A percentile compares a stretch with the other conserved stretches of the same genome.
Evolutionary conservation across 139 green algal genomes (phyloP).

Genomic region (Chlamydomonas sphaeroides): DNA sequence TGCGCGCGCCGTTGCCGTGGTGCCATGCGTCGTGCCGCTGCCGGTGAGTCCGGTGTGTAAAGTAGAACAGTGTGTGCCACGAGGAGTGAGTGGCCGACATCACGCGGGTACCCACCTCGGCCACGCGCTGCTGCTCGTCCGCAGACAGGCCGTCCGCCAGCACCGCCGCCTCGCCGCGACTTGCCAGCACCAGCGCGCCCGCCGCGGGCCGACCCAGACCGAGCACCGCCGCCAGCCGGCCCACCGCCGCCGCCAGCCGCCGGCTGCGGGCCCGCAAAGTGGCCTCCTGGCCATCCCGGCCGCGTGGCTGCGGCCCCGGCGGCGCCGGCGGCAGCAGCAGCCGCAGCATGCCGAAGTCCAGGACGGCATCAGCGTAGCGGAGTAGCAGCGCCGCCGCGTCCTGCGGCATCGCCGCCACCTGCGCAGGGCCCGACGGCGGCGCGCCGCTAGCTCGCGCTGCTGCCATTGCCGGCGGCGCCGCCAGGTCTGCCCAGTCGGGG

Average conservation of each 20-base stretch:
- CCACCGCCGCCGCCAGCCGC: neutral
- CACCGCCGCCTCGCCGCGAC: neutral
- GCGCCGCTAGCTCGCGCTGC: neutral
- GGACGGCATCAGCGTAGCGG: neutral
- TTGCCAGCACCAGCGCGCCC: conserved; percentile 10
- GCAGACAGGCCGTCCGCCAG: neutral
- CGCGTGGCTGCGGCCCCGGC: neutral
- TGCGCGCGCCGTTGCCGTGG: too few relatives aligned
- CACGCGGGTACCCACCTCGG: too few relatives aligned
- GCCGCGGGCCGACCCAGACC: conserved; percentile 7
- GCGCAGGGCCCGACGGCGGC: neutral
- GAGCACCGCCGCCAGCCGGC: neutral
- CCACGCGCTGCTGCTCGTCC: neutral
- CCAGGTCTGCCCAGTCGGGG: too few relatives aligned
- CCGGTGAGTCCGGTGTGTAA: too few relatives aligned
- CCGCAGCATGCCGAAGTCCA: neutral
- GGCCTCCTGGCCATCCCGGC: too few relatives aligned
- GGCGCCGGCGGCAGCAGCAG: neutral
- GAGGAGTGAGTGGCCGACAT: too few relatives aligned
- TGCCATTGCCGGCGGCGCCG: neutral
- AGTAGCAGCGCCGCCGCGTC: neutral
- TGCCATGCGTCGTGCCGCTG: too few relatives aligned
- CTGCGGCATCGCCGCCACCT: neutral
- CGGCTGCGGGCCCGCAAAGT: neutral
- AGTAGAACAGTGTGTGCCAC: too few relatives aligned